Base-by-base conservation (phyloP, 2,329 filamentous ascomycete species). In the Talaromyces funiculosus region DNA sequence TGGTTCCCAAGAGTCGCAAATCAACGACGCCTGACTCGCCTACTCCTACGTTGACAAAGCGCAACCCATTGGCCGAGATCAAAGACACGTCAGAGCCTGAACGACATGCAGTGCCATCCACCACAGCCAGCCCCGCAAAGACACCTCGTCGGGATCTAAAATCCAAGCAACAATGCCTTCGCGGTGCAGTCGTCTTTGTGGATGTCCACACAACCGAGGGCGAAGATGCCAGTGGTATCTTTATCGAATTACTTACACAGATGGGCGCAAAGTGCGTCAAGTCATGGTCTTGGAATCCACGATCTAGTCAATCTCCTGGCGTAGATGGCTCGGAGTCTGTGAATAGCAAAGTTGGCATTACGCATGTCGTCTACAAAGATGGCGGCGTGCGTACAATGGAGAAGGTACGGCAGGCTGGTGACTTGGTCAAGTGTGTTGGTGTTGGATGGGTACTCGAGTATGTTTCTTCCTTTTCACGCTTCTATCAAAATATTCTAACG, bases 331-430 rank as follows among this genome's bases (percentile, higher is more conserved):
- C 71, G 4, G 71, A 68, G 53, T 70, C 75, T 14, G 67, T 69
- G 53, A 51, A 14, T 14, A 58, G 55, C 18, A 88, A 86, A 71
- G 78, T 90, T 62, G 89, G 87, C 4, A 90, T 96, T 67, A 96
- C 91, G 0, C 92, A 96, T 69, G 89, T 96, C 7, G 85, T 96
- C 6, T 96, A 87, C 80, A 96, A 96, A 73, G 92, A 96, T 69
- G 92, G 92, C 49, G 86, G 86, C 43, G 87, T 88, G 69, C 82
- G 87, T 26, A 96, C 91, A 0, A 75, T 96, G 65, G 88, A 95
- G 70, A 95, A 92, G 75, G 88, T 93, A 6, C 82, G 86, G 61
- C 83, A 88, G 67, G 86, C 84, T 40, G 82, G 84, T 14, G 90
- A 90, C 5, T 80, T 90, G 31, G 89, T 96, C 38, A 86, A 90